Base-by-base conservation (phyloP, 768 basidiomycete genomes). In the Asterophora parasitica region DNA sequence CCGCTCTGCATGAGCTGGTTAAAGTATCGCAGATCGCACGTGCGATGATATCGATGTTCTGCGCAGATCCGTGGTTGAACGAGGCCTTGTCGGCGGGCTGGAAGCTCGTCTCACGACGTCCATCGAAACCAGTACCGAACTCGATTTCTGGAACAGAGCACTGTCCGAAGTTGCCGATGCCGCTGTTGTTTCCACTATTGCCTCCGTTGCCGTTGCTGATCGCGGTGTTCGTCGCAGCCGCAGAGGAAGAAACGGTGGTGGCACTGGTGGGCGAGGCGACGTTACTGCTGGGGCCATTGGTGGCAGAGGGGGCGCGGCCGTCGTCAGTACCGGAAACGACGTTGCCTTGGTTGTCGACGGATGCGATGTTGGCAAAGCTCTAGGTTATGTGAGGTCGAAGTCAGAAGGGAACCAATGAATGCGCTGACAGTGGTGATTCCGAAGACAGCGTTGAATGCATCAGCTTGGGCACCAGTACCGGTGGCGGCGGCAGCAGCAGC, bases 61-160 rank as follows among this genome's bases (percentile, higher is more conserved):
- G 72, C n/a, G 80, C 81, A 12, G 81, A 81, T 34, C 78, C 77
- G 54, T 82, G 79, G 64, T 68, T 71, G 68, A 65, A 80, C 0
- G 74, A 74, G 4, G 60, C 74, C 61, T 67, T 57, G 56, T 81
- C 72, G 33, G 64, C 67, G 37, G 81, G 79, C 51, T 73, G 58
- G 66, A 81, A 83, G 57, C 67, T 68, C 19, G 78, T 80, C 58
- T 80, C 79, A 55, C 60, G 73, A 46, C 79, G 69, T 44, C 63
- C 62, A 52, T 81, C 79, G 49, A 83, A 78, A 12, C 77, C 77
- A n/a, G 53, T 60, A 32, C 65, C 79, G 52, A 82, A 83, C 46
- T 74, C 67, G 41, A 83, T 78, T 59, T 78, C 62, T 13, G 79
- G 79, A 28, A 74, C 66, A 3, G 72, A 56, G 65, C 79, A 81